Evolutionary conservation across 1,139 yeast species (phyloP).

Genomic region (Candida anutae): DNA sequence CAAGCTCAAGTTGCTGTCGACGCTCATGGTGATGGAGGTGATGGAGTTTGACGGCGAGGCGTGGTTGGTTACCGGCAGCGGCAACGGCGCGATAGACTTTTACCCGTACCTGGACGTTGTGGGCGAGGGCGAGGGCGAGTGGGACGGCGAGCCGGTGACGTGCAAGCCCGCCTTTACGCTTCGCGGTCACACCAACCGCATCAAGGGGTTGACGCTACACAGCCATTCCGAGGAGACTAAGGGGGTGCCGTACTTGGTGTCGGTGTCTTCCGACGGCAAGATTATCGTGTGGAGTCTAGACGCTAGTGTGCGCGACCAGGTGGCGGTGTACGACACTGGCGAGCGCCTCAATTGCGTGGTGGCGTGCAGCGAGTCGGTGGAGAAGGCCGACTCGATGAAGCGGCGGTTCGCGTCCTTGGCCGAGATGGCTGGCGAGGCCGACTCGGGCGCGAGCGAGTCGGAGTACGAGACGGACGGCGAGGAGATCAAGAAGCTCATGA

Average conservation of each 20-base stretch:
- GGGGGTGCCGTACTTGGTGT: conserved; percentile 47
- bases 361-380: conserved; percentile 71
- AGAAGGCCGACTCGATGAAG: conserved; percentile 64
- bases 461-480: conserved; percentile 62
- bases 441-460: conserved; percentile 41
- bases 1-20: conserved; percentile 41
- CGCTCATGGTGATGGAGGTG: conserved; percentile 64
- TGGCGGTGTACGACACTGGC: conserved; percentile 88
- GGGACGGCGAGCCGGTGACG: conserved; percentile 23
- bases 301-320: conserved; percentile 49
- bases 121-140: conserved; percentile 18
- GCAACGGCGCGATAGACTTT: conserved; percentile 67
- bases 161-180: conserved; percentile 47
- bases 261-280: conserved; percentile 89
- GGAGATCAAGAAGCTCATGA: conserved; percentile 39
- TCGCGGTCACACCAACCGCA: conserved; percentile 77
- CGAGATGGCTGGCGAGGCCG: conserved; percentile 14
- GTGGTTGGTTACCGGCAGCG: conserved; percentile 60
- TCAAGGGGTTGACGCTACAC: conserved; percentile 64
- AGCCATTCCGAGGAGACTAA: conserved; percentile 29
- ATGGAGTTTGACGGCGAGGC: conserved; percentile 37
- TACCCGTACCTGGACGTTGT: conserved; percentile 26
- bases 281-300: conserved; percentile 83
- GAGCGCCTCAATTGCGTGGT: conserved; percentile 86
- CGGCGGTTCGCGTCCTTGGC: conserved; percentile 44